phyloP scores from a whole-genome alignment of 225 moss, liverwort and hornwort genomes.

The Marchantia paleacea region DNA sequence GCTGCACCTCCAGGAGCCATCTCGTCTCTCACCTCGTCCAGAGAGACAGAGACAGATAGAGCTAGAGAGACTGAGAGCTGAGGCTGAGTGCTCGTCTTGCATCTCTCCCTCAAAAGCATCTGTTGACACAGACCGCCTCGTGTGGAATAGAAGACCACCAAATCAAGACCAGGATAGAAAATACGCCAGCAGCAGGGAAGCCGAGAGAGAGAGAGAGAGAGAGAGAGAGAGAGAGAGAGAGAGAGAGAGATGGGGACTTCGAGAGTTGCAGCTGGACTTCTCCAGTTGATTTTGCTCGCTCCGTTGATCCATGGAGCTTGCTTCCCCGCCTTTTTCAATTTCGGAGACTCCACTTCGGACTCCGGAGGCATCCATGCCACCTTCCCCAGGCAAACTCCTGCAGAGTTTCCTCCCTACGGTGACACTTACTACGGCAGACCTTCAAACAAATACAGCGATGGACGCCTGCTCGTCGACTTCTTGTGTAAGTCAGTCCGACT shows the following conservation, averaged over 20 bases:
- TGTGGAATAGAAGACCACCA: neutral
- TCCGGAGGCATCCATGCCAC: slow-evolving; percentile 47
- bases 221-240: too few species aligned
- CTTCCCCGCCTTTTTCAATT: slow-evolving; percentile 47
- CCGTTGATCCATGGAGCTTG: slow-evolving; percentile 24
- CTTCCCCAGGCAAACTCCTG: slow-evolving; percentile 45
- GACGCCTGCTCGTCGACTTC: slow-evolving; percentile 41
- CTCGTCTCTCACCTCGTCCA: slow-evolving; percentile 11
- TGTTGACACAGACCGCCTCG: neutral
- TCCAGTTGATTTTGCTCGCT: slow-evolving; percentile 14
- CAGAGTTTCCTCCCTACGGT: slow-evolving; percentile 42
- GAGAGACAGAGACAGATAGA: neutral
- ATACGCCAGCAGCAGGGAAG: neutral
- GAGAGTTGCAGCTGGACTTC: neutral
- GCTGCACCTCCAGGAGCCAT: neutral
- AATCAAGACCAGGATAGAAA: neutral
- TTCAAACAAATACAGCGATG: slow-evolving; percentile 43
- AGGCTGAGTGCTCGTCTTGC: neutral
- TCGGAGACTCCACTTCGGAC: slow-evolving; percentile 50
- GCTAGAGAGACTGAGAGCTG: neutral
- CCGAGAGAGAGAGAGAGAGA: too few species aligned
- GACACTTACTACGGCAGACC: slow-evolving; percentile 36
- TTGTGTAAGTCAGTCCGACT: slow-evolving; percentile 20
- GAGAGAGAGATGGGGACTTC: neutral
- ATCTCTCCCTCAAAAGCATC: neutral